Conservation (phyloP, 805 yeast genomes). For the Pichia scutulata region DNA sequence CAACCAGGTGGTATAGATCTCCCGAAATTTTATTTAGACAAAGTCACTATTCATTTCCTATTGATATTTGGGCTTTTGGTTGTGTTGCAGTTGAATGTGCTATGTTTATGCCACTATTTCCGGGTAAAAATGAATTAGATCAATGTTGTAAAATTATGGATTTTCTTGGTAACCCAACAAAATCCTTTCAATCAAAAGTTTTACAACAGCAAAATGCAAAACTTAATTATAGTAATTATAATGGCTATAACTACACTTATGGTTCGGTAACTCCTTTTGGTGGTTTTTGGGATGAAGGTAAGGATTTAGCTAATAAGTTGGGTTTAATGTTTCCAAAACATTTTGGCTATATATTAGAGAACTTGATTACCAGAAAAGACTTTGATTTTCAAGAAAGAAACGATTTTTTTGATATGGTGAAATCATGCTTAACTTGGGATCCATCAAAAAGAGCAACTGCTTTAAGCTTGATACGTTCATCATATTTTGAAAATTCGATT, state of each 20-base stretch:
- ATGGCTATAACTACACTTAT: background rate
- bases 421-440: slow-evolving; percentile 65
- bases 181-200: slow-evolving; percentile 8
- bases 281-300: slow-evolving; percentile 68
- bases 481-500: slow-evolving; percentile 45
- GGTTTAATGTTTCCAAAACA: slow-evolving; percentile 49
- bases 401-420: slow-evolving; percentile 36
- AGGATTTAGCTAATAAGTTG: slow-evolving; percentile 39
- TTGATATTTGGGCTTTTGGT: slow-evolving; percentile 86
- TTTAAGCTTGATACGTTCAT: slow-evolving; percentile 38
- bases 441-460: slow-evolving; percentile 58
- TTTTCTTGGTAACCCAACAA: slow-evolving; percentile 66
- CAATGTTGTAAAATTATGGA: slow-evolving; percentile 65
- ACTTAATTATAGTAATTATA: background rate
- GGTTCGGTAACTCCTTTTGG: slow-evolving; percentile 39
- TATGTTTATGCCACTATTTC: slow-evolving; percentile 69
- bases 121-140: slow-evolving; percentile 74
- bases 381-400: slow-evolving; percentile 28
- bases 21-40: slow-evolving; percentile 72
- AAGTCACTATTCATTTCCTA: slow-evolving; percentile 54
- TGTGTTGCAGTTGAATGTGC: slow-evolving; percentile 69
- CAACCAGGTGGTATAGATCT: slow-evolving; percentile 82
- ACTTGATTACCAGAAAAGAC: slow-evolving; percentile 39
- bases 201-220: background rate
- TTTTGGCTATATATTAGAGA: slow-evolving; percentile 39